These are phyloP conservation scores for Cladosporium halotolerans DNA, from an alignment of 2,329 filamentous ascomycete species.

Conservation along the genomic window DNA sequence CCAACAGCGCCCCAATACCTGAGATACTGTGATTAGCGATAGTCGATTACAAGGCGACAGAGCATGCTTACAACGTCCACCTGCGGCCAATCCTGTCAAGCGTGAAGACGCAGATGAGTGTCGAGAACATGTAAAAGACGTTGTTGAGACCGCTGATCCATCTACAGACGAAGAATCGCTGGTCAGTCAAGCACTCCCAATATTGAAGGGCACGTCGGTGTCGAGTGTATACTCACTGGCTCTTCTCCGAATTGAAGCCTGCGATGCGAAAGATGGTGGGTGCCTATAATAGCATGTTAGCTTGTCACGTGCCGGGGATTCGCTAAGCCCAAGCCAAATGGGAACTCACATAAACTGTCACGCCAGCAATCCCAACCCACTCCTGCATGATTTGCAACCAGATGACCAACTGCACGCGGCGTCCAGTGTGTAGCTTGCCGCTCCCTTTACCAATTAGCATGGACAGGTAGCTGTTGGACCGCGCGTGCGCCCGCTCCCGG, in stretches of 20 bases:
- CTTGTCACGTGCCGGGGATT: background rate
- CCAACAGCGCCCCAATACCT: slow-evolving; percentile 30
- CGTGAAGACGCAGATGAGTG: slow-evolving; percentile 32
- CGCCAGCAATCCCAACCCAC: slow-evolving; percentile 30
- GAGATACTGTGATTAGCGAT: background rate
- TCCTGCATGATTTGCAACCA: slow-evolving; percentile 38
- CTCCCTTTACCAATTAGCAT: slow-evolving; percentile 29
- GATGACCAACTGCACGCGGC: slow-evolving; percentile 34
- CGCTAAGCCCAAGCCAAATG: slow-evolving; percentile 5
- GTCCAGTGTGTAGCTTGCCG: slow-evolving; percentile 30
- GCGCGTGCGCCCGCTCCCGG: slow-evolving; percentile 44
- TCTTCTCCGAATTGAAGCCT: slow-evolving; percentile 30
- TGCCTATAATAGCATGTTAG: slow-evolving; percentile 1
- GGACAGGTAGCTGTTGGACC: slow-evolving; percentile 25
- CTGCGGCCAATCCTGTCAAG: slow-evolving; percentile 31
- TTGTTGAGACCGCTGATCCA: slow-evolving; percentile 30
- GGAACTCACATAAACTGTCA: slow-evolving; percentile 30
- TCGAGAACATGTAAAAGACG: slow-evolving; percentile 31
- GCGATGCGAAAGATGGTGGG: slow-evolving; percentile 29
- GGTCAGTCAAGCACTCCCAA: background rate
- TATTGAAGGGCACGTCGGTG: background rate
- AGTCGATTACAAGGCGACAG: background rate
- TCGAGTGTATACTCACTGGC: slow-evolving; percentile 35
- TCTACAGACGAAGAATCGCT: background rate
- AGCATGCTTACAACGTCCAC: slow-evolving; percentile 22